A percentile compares a stretch with the other conserved stretches of the same genome.
These are phyloP conservation scores for Dothidotthia symphoricarpi DNA, from an alignment of 2,329 filamentous ascomycete genomes.

Conservation along the genomic window DNA sequence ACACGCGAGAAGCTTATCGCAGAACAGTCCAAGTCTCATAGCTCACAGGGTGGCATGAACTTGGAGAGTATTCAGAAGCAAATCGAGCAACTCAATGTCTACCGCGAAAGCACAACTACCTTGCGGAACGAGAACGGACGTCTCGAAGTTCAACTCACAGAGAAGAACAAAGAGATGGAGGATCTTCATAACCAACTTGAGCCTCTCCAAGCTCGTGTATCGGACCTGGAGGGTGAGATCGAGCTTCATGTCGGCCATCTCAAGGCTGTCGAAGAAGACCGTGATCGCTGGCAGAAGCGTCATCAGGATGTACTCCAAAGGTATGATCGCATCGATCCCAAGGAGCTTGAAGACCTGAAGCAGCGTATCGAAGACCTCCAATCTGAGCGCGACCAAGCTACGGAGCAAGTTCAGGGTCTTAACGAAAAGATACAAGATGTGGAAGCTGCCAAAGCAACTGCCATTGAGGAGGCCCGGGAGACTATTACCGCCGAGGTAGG, in stretches of 20 bases:
- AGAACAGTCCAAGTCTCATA: constrained; percentile 74
- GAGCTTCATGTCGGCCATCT: constrained; percentile 83
- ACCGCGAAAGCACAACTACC: constrained; percentile 90
- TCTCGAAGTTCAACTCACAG: constrained; percentile 70
- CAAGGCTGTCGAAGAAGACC: constrained; percentile 83
- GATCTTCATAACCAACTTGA: constrained; percentile 73
- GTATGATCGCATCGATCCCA: constrained; percentile 91
- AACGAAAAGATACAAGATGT: constrained; percentile 49
- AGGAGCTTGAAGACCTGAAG: constrained; percentile 86
- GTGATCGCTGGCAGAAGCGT: constrained; percentile 92
- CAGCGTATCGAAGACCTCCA: constrained; percentile 62
- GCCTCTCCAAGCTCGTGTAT: constrained; percentile 75
- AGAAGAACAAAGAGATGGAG: constrained; percentile 72
- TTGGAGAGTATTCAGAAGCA: constrained; percentile 93
- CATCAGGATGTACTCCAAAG: constrained; percentile 94
- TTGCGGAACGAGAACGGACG: constrained; percentile 83
- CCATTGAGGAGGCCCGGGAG: constrained; percentile 15
- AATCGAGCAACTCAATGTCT: constrained; percentile 91
- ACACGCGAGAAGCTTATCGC: constrained; percentile 84
- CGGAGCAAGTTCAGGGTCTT: constrained; percentile 50
- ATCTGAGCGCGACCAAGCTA: constrained; percentile 54
- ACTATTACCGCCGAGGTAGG: constrained; percentile 1
- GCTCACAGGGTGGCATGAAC: constrained; percentile 68
- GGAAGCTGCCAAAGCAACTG: constrained; percentile 12
- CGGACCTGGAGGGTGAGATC: constrained; percentile 78